Evolutionary conservation across 768 basidiomycete species (phyloP).

Genomic region (Boletellus ananas): DNA sequence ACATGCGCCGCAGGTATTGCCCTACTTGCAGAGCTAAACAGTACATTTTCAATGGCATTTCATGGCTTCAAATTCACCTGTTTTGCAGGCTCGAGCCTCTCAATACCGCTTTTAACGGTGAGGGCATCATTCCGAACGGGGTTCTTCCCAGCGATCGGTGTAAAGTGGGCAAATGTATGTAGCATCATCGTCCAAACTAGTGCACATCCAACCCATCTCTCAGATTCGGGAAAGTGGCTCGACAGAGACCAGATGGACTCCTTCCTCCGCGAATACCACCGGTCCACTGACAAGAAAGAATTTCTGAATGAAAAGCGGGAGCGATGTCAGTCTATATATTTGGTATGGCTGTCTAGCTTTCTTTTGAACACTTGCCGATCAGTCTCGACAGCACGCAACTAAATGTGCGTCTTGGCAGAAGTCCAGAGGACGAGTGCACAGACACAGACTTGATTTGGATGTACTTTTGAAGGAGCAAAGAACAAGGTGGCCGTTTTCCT

Average conservation of each 20-base stretch:
- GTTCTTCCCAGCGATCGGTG: neutral
- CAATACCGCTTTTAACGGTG: neutral
- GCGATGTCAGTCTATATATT: neutral
- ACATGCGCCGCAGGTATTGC: slow-evolving; percentile 10
- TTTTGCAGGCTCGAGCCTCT: neutral
- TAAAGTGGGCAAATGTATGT: neutral
- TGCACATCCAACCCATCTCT: neutral
- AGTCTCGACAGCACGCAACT: neutral
- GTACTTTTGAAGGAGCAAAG: neutral
- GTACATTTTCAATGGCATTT: neutral
- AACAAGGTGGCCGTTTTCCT: neutral
- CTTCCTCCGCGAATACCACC: slow-evolving; percentile 7
- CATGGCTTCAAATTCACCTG: neutral
- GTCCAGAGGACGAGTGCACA: neutral
- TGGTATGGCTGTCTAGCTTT: neutral
- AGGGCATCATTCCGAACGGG: neutral
- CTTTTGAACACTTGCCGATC: neutral
- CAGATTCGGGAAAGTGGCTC: neutral
- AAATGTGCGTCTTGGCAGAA: slow-evolving; percentile 6
- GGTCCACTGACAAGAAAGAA: neutral
- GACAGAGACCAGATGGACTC: slow-evolving; percentile 7
- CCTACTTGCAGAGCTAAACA: neutral
- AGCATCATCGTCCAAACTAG: neutral
- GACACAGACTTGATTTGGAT: neutral
- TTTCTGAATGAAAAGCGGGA: neutral